Evolutionary conservation across 352 stramenopile genomes (phyloP).

Genomic region (Pythium phragmiticola): DNA sequence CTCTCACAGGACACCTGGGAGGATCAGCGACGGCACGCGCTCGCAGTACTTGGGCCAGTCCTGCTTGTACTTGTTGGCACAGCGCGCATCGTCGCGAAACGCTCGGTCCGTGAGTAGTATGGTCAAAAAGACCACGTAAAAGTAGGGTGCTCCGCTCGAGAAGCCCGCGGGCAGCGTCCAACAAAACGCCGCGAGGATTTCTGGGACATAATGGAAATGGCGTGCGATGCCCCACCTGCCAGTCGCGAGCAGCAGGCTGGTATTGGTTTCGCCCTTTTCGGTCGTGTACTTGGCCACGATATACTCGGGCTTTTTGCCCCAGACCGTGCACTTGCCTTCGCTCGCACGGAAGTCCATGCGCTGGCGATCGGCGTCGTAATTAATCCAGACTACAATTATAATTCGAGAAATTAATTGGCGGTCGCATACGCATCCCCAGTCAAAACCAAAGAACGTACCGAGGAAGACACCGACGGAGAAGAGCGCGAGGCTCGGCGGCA

Average conservation of each 20-base stretch:
- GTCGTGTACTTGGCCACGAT: conserved; percentile 94
- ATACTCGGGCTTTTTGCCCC: conserved; percentile 89
- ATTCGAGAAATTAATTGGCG: not conserved
- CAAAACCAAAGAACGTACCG: conserved; percentile 36
- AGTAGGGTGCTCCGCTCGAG: conserved; percentile 75
- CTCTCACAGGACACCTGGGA: conserved; percentile 74
- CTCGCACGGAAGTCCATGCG: conserved; percentile 90
- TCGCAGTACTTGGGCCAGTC: conserved; percentile 94
- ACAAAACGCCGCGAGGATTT: conserved; percentile 85
- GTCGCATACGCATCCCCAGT: not conserved
- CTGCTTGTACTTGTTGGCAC: conserved; percentile 94
- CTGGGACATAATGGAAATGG: conserved; percentile 95
- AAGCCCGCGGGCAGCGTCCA: conserved; percentile 73
- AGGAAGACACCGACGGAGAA: conserved; percentile 80
- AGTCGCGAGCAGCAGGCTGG: conserved; percentile 89
- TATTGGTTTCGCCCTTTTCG: conserved; percentile 83
- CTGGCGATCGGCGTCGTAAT: conserved; percentile 95
- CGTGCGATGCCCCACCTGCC: conserved; percentile 94
- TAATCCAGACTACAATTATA: conserved; percentile 82
- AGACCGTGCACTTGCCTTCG: conserved; percentile 88
- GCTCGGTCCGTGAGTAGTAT: conserved; percentile 94
- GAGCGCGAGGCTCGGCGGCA: conserved; percentile 38
- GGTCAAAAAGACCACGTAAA: conserved; percentile 91
- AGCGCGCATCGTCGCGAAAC: conserved; percentile 94
- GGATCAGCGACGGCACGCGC: conserved; percentile 85